These are phyloP conservation scores for Globisporangium lucens DNA, from an alignment of 352 stramenopile genomes.

Conservation along the genomic window DNA sequence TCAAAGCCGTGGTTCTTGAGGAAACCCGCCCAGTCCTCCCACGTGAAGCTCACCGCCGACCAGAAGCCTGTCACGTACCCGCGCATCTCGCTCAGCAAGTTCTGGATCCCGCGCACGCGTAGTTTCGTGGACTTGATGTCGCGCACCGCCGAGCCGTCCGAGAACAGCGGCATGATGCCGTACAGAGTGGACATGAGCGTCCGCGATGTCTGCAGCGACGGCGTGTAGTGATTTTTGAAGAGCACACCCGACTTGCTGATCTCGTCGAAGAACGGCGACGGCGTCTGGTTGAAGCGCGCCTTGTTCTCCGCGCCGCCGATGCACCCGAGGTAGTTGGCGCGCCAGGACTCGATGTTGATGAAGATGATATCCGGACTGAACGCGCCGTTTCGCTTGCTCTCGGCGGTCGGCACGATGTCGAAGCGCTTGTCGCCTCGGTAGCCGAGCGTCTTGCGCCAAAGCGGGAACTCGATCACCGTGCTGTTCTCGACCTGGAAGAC, in stretches of 20 bases:
- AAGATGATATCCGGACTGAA: conserved; percentile 59
- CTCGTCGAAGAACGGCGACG: conserved; percentile 56
- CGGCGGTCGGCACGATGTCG: conserved; percentile 24
- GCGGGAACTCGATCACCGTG: conserved; percentile 41
- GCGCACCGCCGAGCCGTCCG: conserved; percentile 45
- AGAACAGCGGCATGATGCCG: conserved; percentile 59
- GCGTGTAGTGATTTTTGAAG: conserved; percentile 66
- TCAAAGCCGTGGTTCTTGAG: conserved; percentile 62
- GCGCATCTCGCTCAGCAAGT: conserved; percentile 55
- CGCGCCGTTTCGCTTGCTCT: neutral
- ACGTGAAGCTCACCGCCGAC: conserved; percentile 50
- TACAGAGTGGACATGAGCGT: conserved; percentile 63
- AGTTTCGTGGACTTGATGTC: conserved; percentile 51
- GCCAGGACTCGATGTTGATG: conserved; percentile 70
- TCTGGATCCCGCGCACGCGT: conserved; percentile 44
- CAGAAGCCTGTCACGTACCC: conserved; percentile 70
- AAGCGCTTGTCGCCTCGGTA: conserved; percentile 49
- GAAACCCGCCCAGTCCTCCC: conserved; percentile 69
- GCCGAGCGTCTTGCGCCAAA: conserved; percentile 54
- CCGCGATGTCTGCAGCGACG: conserved; percentile 54
- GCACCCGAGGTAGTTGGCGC: conserved; percentile 54
- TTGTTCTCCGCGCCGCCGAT: conserved; percentile 50
- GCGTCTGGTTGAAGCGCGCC: conserved; percentile 31
- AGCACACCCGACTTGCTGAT: conserved; percentile 50
- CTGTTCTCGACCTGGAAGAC: conserved; percentile 59